Evolutionary conservation across 805 yeast genomes (phyloP).

Genomic region (Candida ulmi): DNA sequence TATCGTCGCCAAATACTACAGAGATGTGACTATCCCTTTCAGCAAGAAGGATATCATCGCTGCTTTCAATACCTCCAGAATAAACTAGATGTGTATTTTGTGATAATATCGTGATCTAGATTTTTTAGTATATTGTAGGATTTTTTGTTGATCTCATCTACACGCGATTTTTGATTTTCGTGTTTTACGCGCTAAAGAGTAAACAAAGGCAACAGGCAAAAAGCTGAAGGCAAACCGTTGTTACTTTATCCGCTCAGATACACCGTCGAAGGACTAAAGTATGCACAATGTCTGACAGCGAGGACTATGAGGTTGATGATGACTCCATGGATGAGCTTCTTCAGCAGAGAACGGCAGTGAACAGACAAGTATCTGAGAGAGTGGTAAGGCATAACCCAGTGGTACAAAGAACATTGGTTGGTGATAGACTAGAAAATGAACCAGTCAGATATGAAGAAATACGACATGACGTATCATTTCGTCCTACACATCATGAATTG

Average conservation of each 20-base stretch:
- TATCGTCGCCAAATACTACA: slow-evolving; percentile 46
- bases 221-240: no score
- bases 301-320: slow-evolving; percentile 28
- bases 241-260: background rate
- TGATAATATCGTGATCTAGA: no score
- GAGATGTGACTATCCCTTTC: slow-evolving; percentile 45
- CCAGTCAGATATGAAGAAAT: slow-evolving; percentile 31
- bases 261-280: no score
- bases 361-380: slow-evolving; percentile 26
- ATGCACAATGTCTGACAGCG: slow-evolving; percentile 7
- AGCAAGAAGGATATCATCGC: slow-evolving; percentile 51
- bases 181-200: no score
- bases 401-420: slow-evolving; percentile 31
- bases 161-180: no score
- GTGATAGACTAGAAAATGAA: slow-evolving; percentile 20
- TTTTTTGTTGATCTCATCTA: no score
- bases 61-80: slow-evolving; percentile 37
- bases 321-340: slow-evolving; percentile 18
- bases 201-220: no score
- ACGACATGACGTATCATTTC: slow-evolving; percentile 26
- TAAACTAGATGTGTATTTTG: background rate
- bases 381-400: slow-evolving; percentile 24
- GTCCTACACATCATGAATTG: slow-evolving; percentile 48
- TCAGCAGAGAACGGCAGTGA: slow-evolving; percentile 24
- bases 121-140: no score